Evolutionary conservation across 192 early-diverging fungal genomes (phyloP).

Genomic region (Umbelopsis vinacea): DNA sequence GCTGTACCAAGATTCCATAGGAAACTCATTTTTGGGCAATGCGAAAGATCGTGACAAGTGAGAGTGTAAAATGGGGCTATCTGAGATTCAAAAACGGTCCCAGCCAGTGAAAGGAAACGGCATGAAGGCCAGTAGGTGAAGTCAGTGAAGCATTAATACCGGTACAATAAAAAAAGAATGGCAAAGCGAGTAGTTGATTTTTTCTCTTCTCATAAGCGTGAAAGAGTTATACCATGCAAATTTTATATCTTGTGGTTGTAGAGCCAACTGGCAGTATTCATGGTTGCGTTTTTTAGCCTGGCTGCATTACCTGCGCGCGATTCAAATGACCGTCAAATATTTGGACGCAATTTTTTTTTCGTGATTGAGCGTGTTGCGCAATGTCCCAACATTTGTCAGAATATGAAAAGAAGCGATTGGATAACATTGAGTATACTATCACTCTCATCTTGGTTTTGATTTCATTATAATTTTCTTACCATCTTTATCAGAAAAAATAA

Average conservation of each 20-base stretch:
- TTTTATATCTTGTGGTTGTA: too few relatives aligned
- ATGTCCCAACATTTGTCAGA: conserved; percentile 30
- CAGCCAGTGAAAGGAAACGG: too few relatives aligned
- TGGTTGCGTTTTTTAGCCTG: too few relatives aligned
- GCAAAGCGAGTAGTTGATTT: too few relatives aligned
- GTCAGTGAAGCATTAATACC: too few relatives aligned
- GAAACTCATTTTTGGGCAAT: conserved; percentile 26
- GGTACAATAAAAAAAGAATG: too few relatives aligned
- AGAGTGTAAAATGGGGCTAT: neutral
- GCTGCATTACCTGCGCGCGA: too few relatives aligned
- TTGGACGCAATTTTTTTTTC: neutral
- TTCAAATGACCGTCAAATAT: neutral
- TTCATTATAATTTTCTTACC: neutral
- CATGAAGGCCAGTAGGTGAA: too few relatives aligned
- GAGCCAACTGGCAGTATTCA: too few relatives aligned
- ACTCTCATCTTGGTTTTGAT: neutral
- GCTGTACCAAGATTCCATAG: conserved; percentile 32
- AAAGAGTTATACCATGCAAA: too few relatives aligned
- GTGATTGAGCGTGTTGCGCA: neutral
- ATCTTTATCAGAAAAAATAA: conserved; percentile 25
- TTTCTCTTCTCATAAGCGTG: too few relatives aligned
- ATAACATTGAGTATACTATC: conserved; percentile 37
- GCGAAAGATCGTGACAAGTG: neutral
- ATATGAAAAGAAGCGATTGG: conserved; percentile 40
- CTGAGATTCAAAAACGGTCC: neutral